Conservation (phyloP, 805 yeast genomes). For the Cyberlindnera maritima region DNA sequence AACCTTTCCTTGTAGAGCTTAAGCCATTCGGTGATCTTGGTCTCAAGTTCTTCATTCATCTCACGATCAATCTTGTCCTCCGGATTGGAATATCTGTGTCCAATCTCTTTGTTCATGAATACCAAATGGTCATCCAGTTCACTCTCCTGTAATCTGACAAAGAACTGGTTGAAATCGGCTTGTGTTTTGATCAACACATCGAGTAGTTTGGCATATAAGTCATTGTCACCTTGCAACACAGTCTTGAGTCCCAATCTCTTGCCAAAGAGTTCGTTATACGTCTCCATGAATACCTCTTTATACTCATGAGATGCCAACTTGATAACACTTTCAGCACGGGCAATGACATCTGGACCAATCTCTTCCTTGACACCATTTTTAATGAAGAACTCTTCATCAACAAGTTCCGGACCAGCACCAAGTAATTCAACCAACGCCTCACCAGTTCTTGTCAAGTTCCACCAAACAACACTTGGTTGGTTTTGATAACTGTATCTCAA, state of each 20-base stretch:
- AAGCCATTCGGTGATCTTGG: conserved; percentile 51
- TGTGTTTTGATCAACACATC: conserved; percentile 57
- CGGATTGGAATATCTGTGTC: conserved; percentile 21
- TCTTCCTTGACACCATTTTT: conserved; percentile 44
- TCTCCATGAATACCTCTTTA: conserved; percentile 56
- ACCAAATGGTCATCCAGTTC: conserved; percentile 31
- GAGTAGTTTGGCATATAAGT: conserved; percentile 39
- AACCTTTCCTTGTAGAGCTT: conserved; percentile 44
- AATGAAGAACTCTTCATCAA: conserved; percentile 42
- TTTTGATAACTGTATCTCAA: conserved; percentile 76
- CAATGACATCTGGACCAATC: conserved; percentile 44
- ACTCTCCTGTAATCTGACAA: conserved; percentile 55
- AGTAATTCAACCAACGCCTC: conserved; percentile 79
- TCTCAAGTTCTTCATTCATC: conserved; percentile 38
- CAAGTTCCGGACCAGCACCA: conserved; percentile 61
- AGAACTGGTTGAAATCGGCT: conserved; percentile 80
- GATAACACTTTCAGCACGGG: conserved; percentile 65
- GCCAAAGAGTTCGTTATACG: conserved; percentile 56
- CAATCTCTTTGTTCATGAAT: conserved; percentile 29
- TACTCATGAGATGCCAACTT: conserved; percentile 62
- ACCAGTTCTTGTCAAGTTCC: conserved; percentile 84
- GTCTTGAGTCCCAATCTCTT: conserved; percentile 64
- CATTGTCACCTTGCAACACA: conserved; percentile 38
- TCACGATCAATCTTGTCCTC: conserved; percentile 34
- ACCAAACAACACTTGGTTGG: conserved; percentile 86